phyloP scores from a whole-genome alignment of 2,329 filamentous ascomycete genomes.

The Ophiostoma quercus region DNA sequence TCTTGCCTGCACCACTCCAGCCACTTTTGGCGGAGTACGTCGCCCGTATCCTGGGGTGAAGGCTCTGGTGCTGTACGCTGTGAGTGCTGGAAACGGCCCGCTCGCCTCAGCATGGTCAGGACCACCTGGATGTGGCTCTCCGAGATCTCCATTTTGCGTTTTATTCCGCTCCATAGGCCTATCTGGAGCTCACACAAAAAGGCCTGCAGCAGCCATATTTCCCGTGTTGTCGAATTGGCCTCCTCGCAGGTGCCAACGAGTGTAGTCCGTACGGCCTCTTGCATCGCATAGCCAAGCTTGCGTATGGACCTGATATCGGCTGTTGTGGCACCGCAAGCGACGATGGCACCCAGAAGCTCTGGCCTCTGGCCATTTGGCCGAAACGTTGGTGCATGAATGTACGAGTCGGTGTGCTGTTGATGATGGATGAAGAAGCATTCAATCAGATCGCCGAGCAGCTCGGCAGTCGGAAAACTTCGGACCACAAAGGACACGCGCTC shows the following conservation, averaged over 20 bases:
- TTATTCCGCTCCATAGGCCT: slow-evolving; percentile 51
- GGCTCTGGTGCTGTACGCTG: not conserved
- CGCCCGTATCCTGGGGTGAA: slow-evolving; percentile 10
- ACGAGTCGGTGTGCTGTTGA: slow-evolving; percentile 51
- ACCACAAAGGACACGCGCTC: slow-evolving; percentile 49
- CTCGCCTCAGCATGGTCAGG: slow-evolving; percentile 23
- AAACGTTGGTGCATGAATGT: slow-evolving; percentile 58
- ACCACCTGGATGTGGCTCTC: slow-evolving; percentile 39
- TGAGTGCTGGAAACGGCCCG: slow-evolving; percentile 20
- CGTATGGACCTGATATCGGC: slow-evolving; percentile 49
- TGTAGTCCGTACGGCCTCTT: slow-evolving; percentile 45
- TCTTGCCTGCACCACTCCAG: slow-evolving; percentile 22
- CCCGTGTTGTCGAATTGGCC: slow-evolving; percentile 41
- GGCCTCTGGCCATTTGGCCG: slow-evolving; percentile 50
- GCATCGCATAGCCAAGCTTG: slow-evolving; percentile 55
- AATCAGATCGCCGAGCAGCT: slow-evolving; percentile 55
- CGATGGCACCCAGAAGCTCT: slow-evolving; percentile 56
- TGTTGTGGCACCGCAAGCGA: slow-evolving; percentile 55
- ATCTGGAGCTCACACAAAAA: slow-evolving; percentile 47
- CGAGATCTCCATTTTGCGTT: slow-evolving; percentile 53
- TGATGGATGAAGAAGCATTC: slow-evolving; percentile 57
- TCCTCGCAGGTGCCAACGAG: slow-evolving; percentile 43
- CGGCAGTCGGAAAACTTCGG: slow-evolving; percentile 57
- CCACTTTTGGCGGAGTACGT: slow-evolving; percentile 23
- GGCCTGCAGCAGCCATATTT: slow-evolving; percentile 46